These are phyloP conservation scores for Penicillium decumbens DNA, from an alignment of 2,329 filamentous ascomycete genomes.

Conservation along the genomic window DNA sequence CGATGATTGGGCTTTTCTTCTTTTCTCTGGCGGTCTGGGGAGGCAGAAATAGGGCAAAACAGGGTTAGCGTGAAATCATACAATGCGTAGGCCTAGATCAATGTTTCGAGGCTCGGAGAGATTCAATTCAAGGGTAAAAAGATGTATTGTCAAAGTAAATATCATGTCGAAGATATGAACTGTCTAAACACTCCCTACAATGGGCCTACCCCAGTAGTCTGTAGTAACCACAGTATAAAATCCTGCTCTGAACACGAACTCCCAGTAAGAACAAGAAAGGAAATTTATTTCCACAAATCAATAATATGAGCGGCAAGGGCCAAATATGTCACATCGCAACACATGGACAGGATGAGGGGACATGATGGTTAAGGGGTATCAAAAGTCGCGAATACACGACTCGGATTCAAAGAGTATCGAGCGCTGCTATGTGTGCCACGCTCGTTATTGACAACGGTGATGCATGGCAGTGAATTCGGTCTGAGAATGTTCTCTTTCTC, in stretches of 20 bases:
- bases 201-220: background rate
- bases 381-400: conserved; percentile 24
- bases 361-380: conserved; percentile 26
- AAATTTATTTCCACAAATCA: conserved; percentile 15
- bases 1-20: background rate
- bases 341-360: conserved; percentile 7
- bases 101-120: no score
- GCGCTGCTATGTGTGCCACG: conserved; percentile 1
- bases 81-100: background rate
- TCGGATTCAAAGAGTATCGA: conserved; percentile 11
- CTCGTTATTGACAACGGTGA: background rate
- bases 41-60: background rate
- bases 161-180: background rate
- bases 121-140: background rate
- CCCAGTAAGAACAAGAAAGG: background rate
- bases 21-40: background rate
- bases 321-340: conserved; percentile 7
- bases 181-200: background rate
- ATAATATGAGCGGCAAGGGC: background rate
- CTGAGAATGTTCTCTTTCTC: conserved; percentile 4
- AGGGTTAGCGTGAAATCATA: background rate
- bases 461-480: conserved; percentile 1
- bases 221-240: conserved; percentile 2
- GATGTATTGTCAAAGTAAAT: background rate
- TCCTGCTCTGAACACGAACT: conserved; percentile 2